Conservation (phyloP, 2,329 filamentous ascomycete species). For the Colletotrichum neosansevieriae region DNA sequence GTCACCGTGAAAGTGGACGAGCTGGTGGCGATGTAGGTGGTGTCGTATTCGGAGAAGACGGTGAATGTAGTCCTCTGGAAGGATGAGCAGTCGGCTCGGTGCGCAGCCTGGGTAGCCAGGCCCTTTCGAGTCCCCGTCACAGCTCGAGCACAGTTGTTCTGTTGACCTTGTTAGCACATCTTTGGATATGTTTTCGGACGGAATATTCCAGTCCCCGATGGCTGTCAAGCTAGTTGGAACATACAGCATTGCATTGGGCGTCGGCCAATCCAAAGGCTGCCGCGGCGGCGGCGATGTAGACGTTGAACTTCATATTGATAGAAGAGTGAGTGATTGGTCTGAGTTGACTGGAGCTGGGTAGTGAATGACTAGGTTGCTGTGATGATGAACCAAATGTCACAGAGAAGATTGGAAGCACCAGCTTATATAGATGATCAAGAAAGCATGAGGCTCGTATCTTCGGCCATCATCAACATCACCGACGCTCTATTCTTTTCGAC, state of each 20-base stretch:
- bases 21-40: slow-evolving; percentile 9
- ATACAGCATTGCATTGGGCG: slow-evolving; percentile 26
- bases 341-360: slow-evolving; percentile 2
- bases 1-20: slow-evolving; percentile 11
- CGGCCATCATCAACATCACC: background rate
- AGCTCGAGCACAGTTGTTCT: slow-evolving; percentile 31
- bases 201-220: too few relatives aligned
- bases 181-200: too few relatives aligned
- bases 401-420: background rate
- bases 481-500: background rate
- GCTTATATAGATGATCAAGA: slow-evolving; percentile 1
- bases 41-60: slow-evolving; percentile 42
- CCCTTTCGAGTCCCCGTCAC: slow-evolving; percentile 20
- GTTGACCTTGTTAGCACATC: background rate
- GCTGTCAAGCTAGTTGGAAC: background rate
- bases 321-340: background rate
- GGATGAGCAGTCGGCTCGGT: slow-evolving; percentile 18
- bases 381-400: background rate
- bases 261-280: slow-evolving; percentile 13
- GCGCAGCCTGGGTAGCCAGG: background rate
- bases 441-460: too few relatives aligned
- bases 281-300: slow-evolving; percentile 8
- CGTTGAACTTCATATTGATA: slow-evolving; percentile 13
- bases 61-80: slow-evolving; percentile 23
- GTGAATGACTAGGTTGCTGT: slow-evolving; percentile 15